These are phyloP conservation scores for Endoconidiophora polonica DNA, from an alignment of 2,329 filamentous ascomycete genomes.

Conservation along the genomic window DNA sequence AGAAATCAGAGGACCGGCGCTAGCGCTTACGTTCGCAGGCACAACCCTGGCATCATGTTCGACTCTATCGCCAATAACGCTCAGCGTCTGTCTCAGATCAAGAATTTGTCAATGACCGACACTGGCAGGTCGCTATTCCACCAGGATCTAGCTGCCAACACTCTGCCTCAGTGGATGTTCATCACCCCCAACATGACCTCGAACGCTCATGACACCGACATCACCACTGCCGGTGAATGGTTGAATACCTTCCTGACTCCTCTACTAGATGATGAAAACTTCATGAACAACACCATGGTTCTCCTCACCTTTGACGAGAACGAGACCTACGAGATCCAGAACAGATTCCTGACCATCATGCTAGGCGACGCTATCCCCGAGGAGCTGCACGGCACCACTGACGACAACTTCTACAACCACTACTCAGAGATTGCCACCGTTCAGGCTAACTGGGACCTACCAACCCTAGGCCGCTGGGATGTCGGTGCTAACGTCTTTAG, in stretches of 20 bases:
- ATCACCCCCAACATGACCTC: slow-evolving; percentile 61
- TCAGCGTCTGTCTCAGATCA: slow-evolving; percentile 49
- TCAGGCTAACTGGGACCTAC: slow-evolving; percentile 51
- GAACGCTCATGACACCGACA: slow-evolving; percentile 58
- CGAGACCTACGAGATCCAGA: slow-evolving; percentile 47
- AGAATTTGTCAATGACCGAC: slow-evolving; percentile 41
- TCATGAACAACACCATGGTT: slow-evolving; percentile 61
- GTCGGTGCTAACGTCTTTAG: slow-evolving; percentile 55
- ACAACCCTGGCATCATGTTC: slow-evolving; percentile 52
- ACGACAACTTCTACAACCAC: slow-evolving; percentile 56
- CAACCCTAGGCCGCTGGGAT: slow-evolving; percentile 55
- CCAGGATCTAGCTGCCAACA: slow-evolving; percentile 43
- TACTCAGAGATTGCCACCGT: slow-evolving; percentile 53
- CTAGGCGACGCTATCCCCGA: slow-evolving; percentile 57
- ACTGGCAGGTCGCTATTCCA: slow-evolving; percentile 40
- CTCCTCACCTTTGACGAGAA: slow-evolving; percentile 70
- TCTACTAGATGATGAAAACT: slow-evolving; percentile 50
- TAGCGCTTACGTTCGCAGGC: slow-evolving; percentile 71
- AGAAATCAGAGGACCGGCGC: slow-evolving; percentile 47
- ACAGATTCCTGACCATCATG: slow-evolving; percentile 54
- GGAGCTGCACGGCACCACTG: slow-evolving; percentile 48
- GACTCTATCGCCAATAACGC: slow-evolving; percentile 43
- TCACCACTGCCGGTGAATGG: slow-evolving; percentile 54
- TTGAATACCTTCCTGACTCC: slow-evolving; percentile 51
- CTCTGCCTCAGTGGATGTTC: slow-evolving; percentile 56